phyloP scores from a whole-genome alignment of 2,329 filamentous ascomycete genomes.

The Ampelomyces quisqualis region DNA sequence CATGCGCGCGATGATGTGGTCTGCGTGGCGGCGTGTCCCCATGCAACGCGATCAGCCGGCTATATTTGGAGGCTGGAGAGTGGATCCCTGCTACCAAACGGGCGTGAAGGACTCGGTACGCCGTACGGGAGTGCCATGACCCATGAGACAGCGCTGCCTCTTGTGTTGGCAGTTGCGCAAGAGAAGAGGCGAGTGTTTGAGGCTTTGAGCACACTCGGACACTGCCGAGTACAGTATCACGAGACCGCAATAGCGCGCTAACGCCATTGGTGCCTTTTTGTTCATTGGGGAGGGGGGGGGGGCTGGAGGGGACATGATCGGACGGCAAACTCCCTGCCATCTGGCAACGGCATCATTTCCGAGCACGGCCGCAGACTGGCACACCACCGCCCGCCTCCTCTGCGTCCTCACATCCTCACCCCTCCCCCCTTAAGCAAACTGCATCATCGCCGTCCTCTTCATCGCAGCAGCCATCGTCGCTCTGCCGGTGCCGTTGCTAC shows the following conservation, averaged over 20 bases:
- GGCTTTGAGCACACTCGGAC: too few species aligned
- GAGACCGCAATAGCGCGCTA: too few species aligned
- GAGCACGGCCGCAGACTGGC: conserved; percentile 5
- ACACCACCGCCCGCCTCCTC: conserved; percentile 3
- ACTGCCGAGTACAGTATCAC: too few species aligned
- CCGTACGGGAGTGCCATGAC: not conserved
- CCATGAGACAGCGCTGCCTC: not conserved
- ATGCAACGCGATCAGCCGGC: conserved; percentile 6
- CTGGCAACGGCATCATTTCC: conserved; percentile 6
- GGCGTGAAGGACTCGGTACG: not conserved
- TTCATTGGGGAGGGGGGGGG: too few species aligned
- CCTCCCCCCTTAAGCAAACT: not conserved
- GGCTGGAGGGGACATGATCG: conserved; percentile 10
- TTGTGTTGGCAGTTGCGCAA: conserved; percentile 1
- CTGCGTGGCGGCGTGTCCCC: conserved; percentile 4
- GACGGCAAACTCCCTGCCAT: conserved; percentile 16
- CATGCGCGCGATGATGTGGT: conserved; percentile 7
- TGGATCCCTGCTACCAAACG: not conserved
- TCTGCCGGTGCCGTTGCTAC: conserved; percentile 4
- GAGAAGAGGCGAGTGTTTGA: too few species aligned
- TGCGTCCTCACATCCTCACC: not conserved
- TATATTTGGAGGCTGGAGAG: conserved; percentile 19
- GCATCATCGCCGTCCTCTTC: not conserved
- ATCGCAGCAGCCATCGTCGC: conserved; percentile 9
- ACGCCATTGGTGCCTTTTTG: too few species aligned